phyloP scores from a whole-genome alignment of 2,329 filamentous ascomycete genomes.

The Sporothrix mexicana region DNA sequence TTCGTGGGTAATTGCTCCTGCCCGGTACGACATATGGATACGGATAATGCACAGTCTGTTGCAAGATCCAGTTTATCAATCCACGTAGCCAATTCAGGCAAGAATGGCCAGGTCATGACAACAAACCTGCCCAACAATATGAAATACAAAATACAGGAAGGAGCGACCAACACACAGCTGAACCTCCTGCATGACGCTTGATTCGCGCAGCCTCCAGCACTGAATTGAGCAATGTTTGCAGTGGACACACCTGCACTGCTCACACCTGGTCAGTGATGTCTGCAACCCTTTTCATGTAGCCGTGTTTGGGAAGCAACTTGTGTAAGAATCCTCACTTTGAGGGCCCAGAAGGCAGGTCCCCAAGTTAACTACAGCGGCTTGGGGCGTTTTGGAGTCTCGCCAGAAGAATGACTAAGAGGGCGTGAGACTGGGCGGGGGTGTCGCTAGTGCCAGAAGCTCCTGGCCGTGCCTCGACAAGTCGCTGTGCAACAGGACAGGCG shows the following conservation, averaged over 20 bases:
- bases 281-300: constrained; percentile 11
- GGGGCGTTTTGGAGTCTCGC: not conserved
- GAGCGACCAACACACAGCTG: constrained; percentile 21
- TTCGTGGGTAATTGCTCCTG: constrained; percentile 2
- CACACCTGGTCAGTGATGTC: not conserved
- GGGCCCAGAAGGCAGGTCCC: not conserved
- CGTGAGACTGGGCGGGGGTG: constrained; percentile 21
- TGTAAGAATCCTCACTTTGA: not conserved
- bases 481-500: constrained; percentile 18
- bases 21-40: constrained; percentile 3
- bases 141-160: constrained; percentile 1
- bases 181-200: constrained; percentile 9
- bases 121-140: not conserved
- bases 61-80: too few relatives aligned
- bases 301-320: constrained; percentile 5
- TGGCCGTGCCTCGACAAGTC: constrained; percentile 23
- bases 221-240: not conserved
- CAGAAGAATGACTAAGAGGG: constrained; percentile 28
- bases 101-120: not conserved
- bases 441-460: constrained; percentile 28
- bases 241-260: not conserved
- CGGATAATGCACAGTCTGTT: not conserved
- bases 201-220: not conserved
- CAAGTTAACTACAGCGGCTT: not conserved
- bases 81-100: too few relatives aligned